These are phyloP conservation scores for Trypanosoma scelopori DNA, from an alignment of 208 protist genomes.

Conservation along the genomic window DNA sequence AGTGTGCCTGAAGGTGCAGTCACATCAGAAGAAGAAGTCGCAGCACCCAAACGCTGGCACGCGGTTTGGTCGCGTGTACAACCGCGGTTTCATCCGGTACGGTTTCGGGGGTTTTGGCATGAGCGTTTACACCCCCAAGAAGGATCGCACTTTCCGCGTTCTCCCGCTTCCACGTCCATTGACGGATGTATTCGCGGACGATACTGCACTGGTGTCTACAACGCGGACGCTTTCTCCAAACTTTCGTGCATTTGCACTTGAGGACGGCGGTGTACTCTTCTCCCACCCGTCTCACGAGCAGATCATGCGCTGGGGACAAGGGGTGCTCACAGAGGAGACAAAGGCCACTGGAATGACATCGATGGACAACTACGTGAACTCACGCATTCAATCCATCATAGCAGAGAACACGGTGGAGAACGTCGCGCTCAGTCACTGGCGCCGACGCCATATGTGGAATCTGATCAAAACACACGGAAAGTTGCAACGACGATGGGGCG, in stretches of 20 bases:
- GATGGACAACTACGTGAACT: conserved; percentile 83
- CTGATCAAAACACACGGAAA: conserved; percentile 80
- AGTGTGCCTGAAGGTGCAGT: conserved; percentile 68
- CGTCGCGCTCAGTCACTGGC: conserved; percentile 78
- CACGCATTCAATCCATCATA: conserved; percentile 86
- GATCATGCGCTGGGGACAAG: conserved; percentile 79
- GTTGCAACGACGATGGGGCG: conserved; percentile 78
- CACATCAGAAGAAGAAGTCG: conserved; percentile 79
- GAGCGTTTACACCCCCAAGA: conserved; percentile 84
- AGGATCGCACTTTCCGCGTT: conserved; percentile 70
- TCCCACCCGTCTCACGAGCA: conserved; percentile 80
- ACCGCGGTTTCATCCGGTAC: conserved; percentile 84
- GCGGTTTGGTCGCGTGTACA: conserved; percentile 88
- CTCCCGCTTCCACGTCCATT: conserved; percentile 25
- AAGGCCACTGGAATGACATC: conserved; percentile 63
- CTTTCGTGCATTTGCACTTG: conserved; percentile 78
- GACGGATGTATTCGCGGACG: conserved; percentile 36
- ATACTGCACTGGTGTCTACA: conserved; percentile 45
- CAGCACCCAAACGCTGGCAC: conserved; percentile 86
- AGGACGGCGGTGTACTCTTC: conserved; percentile 80
- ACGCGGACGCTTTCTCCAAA: conserved; percentile 82
- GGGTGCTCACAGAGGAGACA: conserved; percentile 61
- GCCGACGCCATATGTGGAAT: conserved; percentile 83
- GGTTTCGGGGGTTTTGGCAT: conserved; percentile 90
- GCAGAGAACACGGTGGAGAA: conserved; percentile 90